These are phyloP conservation scores for Aegilops longissima DNA, from an alignment of 176 grass and related monocot genomes.

Conservation along the genomic window DNA sequence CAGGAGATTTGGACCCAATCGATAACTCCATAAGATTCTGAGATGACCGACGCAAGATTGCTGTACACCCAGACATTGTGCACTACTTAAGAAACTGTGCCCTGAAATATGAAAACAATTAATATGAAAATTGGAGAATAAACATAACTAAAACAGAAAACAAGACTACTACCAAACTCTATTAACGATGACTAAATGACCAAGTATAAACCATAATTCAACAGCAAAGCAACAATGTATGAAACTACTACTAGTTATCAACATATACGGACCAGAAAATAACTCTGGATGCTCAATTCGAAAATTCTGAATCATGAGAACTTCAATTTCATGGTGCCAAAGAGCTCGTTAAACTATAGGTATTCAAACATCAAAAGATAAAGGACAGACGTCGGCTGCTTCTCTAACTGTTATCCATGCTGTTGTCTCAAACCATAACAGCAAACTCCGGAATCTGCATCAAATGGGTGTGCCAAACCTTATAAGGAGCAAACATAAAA, in stretches of 20 bases:
- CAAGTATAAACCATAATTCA: not conserved
- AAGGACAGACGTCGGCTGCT: not conserved
- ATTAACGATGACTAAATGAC: not conserved
- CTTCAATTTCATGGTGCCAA: not conserved
- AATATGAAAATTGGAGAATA: not conserved
- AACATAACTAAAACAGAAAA: not conserved
- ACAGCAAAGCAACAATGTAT: not conserved
- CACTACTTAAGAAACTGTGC: conserved; percentile 6
- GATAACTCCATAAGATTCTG: conserved; percentile 38
- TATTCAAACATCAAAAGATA: not conserved
- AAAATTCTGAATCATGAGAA: not conserved
- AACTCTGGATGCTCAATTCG: not conserved
- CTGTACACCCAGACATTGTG: conserved; percentile 35
- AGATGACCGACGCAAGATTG: conserved; percentile 22
- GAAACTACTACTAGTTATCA: not conserved
- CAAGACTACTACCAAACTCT: not conserved
- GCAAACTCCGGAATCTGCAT: not conserved
- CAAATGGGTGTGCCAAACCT: not conserved
- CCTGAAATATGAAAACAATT: conserved; percentile 15
- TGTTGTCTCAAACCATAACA: not conserved
- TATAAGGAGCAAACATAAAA: no score
- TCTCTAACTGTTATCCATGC: not conserved
- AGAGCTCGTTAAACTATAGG: not conserved
- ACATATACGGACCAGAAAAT: not conserved
- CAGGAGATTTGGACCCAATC: conserved; percentile 31